Conservation (phyloP, 1,139 yeast genomes). For the Debaryomycetaceae sp. region DNA sequence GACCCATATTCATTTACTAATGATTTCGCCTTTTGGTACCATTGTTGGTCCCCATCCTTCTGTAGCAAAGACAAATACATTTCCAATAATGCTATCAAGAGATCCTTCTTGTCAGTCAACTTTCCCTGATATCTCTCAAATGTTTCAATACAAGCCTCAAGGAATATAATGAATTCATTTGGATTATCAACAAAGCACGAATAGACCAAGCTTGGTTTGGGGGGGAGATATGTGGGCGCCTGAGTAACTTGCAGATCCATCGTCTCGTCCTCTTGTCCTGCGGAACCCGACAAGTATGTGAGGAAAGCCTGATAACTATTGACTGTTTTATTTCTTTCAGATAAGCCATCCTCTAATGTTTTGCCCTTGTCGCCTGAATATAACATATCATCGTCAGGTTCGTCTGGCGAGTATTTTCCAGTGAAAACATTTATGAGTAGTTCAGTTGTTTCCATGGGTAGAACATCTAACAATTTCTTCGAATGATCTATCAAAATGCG, state of each 20-base stretch:
- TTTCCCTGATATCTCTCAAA: slow-evolving; percentile 77
- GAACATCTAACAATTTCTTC: slow-evolving; percentile 56
- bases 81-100: slow-evolving; percentile 77
- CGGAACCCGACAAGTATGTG: slow-evolving; percentile 49
- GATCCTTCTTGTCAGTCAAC: slow-evolving; percentile 63
- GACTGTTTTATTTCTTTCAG: slow-evolving; percentile 15
- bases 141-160: slow-evolving; percentile 85
- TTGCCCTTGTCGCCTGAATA: slow-evolving; percentile 8
- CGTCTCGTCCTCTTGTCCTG: slow-evolving; percentile 7
- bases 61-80: slow-evolving; percentile 65
- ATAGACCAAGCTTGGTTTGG: slow-evolving; percentile 83
- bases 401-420: slow-evolving; percentile 63
- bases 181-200: slow-evolving; percentile 83
- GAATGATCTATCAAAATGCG: slow-evolving; percentile 68
- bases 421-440: slow-evolving; percentile 84
- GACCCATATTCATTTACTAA: slow-evolving; percentile 44
- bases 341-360: slow-evolving; percentile 1
- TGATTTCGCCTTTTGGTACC: slow-evolving; percentile 64
- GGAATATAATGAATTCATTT: slow-evolving; percentile 84
- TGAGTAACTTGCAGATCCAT: slow-evolving; percentile 5
- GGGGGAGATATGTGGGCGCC: slow-evolving; percentile 82
- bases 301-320: slow-evolving; percentile 74
- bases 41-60: slow-evolving; percentile 32
- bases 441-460: slow-evolving; percentile 82
- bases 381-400: slow-evolving; percentile 6